Evolutionary conservation across 73 alveolate genomes (phyloP).

Genomic region (Paramecium primaurelia): DNA sequence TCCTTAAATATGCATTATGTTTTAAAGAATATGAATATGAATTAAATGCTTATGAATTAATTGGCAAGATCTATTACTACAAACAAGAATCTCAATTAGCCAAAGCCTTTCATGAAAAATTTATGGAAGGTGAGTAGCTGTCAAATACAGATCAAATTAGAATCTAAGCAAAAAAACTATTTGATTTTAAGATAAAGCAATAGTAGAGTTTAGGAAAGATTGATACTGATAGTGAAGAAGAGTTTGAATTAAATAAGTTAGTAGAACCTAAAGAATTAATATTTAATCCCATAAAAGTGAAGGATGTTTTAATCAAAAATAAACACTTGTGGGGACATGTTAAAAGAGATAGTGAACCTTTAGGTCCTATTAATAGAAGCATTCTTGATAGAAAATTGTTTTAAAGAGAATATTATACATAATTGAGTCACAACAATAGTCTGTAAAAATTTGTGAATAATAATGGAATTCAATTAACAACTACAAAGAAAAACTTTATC

Average conservation of each 20-base stretch:
- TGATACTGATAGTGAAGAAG: conserved; percentile 40
- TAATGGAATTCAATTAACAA: neutral
- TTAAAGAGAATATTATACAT: conserved; percentile 4
- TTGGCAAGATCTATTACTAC: conserved; percentile 18
- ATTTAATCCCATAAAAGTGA: neutral
- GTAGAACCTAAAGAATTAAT: conserved; percentile 17
- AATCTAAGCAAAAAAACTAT: neutral
- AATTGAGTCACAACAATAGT: neutral
- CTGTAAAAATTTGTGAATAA: neutral
- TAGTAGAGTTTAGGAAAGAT: neutral
- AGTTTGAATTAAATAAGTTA: neutral
- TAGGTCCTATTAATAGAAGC: conserved; percentile 26
- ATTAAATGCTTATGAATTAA: conserved; percentile 27
- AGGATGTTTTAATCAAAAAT: neutral
- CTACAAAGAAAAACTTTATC: neutral
- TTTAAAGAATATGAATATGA: conserved; percentile 7
- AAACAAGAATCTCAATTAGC: neutral
- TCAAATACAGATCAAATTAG: neutral
- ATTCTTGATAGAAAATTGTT: neutral
- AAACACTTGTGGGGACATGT: conserved; percentile 31
- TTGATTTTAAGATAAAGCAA: neutral
- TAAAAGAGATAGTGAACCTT: neutral
- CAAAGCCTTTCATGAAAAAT: conserved; percentile 29
- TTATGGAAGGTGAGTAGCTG: neutral
- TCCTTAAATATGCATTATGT: neutral